Evolutionary conservation across 345 rosid genomes (phyloP), one percentile per base, ranked within the genome.

Genomic region (Pseudoturritis turrita): DNA sequence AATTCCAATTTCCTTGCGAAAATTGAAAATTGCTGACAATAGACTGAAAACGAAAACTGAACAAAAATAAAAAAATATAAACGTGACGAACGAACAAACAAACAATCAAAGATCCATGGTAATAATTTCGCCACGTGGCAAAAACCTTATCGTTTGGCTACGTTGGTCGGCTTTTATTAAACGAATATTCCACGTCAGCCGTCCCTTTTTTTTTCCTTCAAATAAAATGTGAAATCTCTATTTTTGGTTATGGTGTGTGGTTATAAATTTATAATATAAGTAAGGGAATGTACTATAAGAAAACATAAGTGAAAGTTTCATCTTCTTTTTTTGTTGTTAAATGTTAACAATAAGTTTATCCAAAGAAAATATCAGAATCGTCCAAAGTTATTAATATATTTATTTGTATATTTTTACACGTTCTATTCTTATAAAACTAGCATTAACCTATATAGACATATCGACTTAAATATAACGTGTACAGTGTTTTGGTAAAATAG

Each of bases 121-220:
- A 44, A 15, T 3, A 3, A 4, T 8, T 51, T 15, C 2, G 23
- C 68, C 70, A 68, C 56, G 78, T 75, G 47, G 46, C 64, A 8
- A 13, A 2, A 35, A 13, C 11, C 63, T 75, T 75, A 75, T 75
- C 78, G 47, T 60, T 61, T 43, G 19, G 74, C 56, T 59, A 59
- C 39, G 46, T 52, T 75, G 78, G 73, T 25, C 64, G 74, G 78
- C 74, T 75, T 52, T 14, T 68, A 29, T 43, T 61, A 15, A 21
- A 28, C 7, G 31, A 51, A 51, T 67, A 74, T 28, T 75, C 73
- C 73, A 67, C 63, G 49, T 68, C 56, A 60, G 31, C 21, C 0
- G 12, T 7, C 28, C 23, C 6, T n/a, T 62, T 12, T 36, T 14
- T 53, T 21, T 22, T 39, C 13, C 44, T 39, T 12, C 13, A 4